Conservation (phyloP, 805 yeast genomes). For the Danielia oregonensis region DNA sequence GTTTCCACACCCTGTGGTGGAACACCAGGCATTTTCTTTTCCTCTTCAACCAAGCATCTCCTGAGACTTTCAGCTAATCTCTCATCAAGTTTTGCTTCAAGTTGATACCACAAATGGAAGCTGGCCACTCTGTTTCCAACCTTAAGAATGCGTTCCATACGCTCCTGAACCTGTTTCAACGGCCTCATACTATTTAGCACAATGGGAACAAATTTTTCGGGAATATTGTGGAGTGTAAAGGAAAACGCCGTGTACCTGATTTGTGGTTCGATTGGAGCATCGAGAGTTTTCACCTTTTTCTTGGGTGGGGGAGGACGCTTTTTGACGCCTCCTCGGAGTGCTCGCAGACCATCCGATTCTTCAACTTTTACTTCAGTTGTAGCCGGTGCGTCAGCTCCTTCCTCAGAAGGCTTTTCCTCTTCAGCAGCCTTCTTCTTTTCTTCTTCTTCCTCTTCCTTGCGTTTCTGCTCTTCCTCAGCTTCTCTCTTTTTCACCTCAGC, state of each 20-base stretch:
- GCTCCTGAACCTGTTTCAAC: constrained; percentile 48
- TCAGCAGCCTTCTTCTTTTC: constrained; percentile 12
- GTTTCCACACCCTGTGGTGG: constrained; percentile 13
- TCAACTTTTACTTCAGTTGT: constrained; percentile 5
- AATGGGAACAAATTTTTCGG: constrained; percentile 60
- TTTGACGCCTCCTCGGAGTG: constrained; percentile 14
- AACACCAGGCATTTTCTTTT: constrained; percentile 42
- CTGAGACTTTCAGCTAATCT: constrained; percentile 61
- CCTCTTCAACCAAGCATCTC: constrained; percentile 51
- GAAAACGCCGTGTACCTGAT: constrained; percentile 60
- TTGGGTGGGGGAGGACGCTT: constrained; percentile 10
- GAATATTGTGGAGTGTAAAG: constrained; percentile 60
- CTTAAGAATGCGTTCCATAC: constrained; percentile 59
- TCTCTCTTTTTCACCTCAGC: constrained; percentile 23
- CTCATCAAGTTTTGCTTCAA: constrained; percentile 74
- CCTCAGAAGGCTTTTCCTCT: constrained; percentile 11
- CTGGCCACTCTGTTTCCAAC: constrained; percentile 59
- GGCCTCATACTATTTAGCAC: constrained; percentile 63
- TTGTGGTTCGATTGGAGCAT: constrained; percentile 41
- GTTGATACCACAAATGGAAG: constrained; percentile 76
- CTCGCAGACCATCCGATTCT: constrained; percentile 1
- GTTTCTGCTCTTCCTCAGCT: constrained; percentile 21
- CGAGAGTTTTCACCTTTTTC: constrained; percentile 16
- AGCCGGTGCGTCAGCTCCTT: constrained; percentile 6
- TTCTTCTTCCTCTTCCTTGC: constrained; percentile 20